Conservation (phyloP, 768 basidiomycete species). For the Lactifluus volemus region DNA sequence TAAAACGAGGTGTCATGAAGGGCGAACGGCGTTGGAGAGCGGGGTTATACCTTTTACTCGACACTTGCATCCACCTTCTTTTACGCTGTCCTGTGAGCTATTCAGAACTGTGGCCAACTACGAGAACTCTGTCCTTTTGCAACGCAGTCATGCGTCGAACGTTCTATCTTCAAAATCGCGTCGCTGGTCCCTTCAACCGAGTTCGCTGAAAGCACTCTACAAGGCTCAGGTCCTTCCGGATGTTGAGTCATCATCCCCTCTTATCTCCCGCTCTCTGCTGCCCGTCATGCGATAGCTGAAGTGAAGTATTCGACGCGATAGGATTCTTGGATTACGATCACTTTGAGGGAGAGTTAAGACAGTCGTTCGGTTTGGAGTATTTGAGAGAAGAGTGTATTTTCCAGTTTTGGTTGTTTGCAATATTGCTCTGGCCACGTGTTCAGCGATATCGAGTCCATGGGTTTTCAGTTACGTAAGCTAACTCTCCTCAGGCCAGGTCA, state of each 20-base stretch:
- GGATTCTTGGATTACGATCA: constrained; percentile 17
- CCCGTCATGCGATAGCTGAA: constrained; percentile 60
- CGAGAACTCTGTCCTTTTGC: constrained; percentile 45
- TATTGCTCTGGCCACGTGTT: no score
- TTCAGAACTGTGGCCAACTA: constrained; percentile 47
- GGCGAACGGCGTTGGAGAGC: constrained; percentile 61
- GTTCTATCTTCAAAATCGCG: constrained; percentile 48
- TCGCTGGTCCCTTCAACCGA: constrained; percentile 33
- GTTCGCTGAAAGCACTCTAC: constrained; percentile 36
- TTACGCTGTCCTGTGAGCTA: neutral
- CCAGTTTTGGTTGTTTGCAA: no score
- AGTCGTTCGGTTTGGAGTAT: neutral
- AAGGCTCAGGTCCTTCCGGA: constrained; percentile 51
- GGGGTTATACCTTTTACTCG: constrained; percentile 58
- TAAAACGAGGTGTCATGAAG: constrained; percentile 61
- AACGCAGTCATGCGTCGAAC: constrained; percentile 44
- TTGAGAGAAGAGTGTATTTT: neutral
- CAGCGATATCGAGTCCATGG: no score
- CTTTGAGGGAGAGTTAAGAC: neutral
- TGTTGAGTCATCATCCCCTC: constrained; percentile 47
- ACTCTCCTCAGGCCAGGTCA: neutral
- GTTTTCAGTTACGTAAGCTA: neutral
- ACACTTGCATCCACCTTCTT: constrained; percentile 33
- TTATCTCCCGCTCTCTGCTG: constrained; percentile 51
- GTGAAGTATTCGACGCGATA: constrained; percentile 61